Evolutionary conservation across 2,329 filamentous ascomycete genomes (phyloP), one percentile per base, ranked within the genome.

Genomic region (Hypocreales sp.): DNA sequence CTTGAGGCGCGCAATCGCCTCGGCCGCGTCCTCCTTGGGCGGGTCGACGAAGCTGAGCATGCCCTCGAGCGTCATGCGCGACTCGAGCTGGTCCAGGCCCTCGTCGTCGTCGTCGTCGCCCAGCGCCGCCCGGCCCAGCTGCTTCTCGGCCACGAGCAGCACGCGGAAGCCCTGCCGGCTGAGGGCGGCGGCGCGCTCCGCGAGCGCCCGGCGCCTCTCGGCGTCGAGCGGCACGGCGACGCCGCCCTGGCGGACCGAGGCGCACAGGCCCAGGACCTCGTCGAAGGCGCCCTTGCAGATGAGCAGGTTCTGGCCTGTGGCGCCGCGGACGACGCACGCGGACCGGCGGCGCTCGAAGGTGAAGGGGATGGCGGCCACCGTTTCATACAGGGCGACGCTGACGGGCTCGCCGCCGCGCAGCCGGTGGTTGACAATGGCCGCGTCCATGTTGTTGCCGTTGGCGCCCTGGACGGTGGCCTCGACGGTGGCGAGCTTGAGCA

Each of bases 221-320:
- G 25, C 27, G 21, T 40, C 40, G 10, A 45, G 31, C 2, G 34
- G 25, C 6, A 37, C 26, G 4, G 34, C 31, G 8, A 35, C 25
- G 9, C 31, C 31, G 7, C 27, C 31, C 8, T 35, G 32, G 5
- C 38, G 36, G 3, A 44, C 32, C 3, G 26, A 24, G 7, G 29
- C 29, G 34, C 42, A 45, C 6, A 42, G 31, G 8, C 30, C 25
- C 5, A 42, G 32, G 2, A 48, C 37, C 16, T 48, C 45, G 18
- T 46, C 43, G 7, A 46, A 45, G 3, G 39, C 43, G 16, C 44
- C 44, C 22, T 45, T 46, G 32, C 40, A 43, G 9, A 46, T 42
- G 14, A 47, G 35, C 29, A 48, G 37, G 15, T 42, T 36, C 7
- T 35, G 30, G 11, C 38, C 32, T 1, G 39, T 42, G 5, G 29